Evolutionary conservation across 768 basidiomycete genomes (phyloP).

Genomic region (Russula ochroleuca): DNA sequence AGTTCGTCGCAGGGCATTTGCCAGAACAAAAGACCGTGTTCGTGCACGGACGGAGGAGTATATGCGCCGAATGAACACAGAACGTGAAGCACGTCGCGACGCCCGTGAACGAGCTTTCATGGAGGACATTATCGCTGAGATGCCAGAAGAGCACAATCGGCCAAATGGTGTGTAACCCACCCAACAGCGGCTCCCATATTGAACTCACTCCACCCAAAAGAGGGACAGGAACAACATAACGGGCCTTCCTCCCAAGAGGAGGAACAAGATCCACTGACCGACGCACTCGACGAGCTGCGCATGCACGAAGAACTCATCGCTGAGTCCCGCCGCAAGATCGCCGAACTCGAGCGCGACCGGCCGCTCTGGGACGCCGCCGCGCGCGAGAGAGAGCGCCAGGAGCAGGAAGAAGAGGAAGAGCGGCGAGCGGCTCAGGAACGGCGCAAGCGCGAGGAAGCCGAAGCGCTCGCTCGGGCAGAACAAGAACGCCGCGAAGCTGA

Average conservation of each 20-base stretch:
- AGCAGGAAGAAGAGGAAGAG: slow-evolving; percentile 32
- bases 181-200: background rate
- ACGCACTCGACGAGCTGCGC: slow-evolving; percentile 29
- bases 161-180: slow-evolving; percentile 5
- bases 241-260: background rate
- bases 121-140: slow-evolving; percentile 36
- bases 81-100: slow-evolving; percentile 37
- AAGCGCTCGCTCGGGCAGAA: slow-evolving; percentile 35
- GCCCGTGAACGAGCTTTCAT: slow-evolving; percentile 40
- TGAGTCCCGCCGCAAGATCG: slow-evolving; percentile 63
- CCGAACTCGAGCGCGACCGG: slow-evolving; percentile 59
- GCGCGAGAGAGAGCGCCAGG: slow-evolving; percentile 30
- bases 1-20: slow-evolving; percentile 38
- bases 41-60: slow-evolving; percentile 42
- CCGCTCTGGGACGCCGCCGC: slow-evolving; percentile 59
- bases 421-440: slow-evolving; percentile 30
- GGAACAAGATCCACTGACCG: slow-evolving; percentile 20
- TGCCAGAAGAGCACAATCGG: slow-evolving; percentile 20
- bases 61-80: slow-evolving; percentile 33
- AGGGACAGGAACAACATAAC: background rate
- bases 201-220: background rate
- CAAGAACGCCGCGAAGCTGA: slow-evolving; percentile 29
- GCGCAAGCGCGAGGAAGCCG: slow-evolving; percentile 33
- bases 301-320: slow-evolving; percentile 44
- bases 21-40: slow-evolving; percentile 40